These are phyloP conservation scores for Neonothopanus nambi DNA, from an alignment of 1,284 basidiomycete genomes.

Conservation along the genomic window DNA sequence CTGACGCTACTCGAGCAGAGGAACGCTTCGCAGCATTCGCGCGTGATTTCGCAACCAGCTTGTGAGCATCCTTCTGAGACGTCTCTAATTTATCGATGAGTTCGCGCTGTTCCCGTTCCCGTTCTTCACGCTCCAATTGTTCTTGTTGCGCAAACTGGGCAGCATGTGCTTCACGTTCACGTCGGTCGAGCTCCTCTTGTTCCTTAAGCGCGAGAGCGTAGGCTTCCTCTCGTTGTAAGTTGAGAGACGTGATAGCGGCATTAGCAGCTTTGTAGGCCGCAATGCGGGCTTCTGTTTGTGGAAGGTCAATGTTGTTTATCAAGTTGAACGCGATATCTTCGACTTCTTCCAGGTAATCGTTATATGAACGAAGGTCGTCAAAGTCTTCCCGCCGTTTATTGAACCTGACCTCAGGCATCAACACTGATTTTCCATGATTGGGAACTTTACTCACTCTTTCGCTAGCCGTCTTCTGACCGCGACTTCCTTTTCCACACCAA, in stretches of 20 bases:
- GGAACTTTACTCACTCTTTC: constrained; percentile 59
- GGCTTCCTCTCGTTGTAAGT: constrained; percentile 75
- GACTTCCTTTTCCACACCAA: constrained; percentile 96
- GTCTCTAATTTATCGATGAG: constrained; percentile 82
- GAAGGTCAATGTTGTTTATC: constrained; percentile 88
- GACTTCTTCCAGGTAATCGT: constrained; percentile 95
- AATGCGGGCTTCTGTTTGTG: constrained; percentile 84
- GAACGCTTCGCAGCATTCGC: constrained; percentile 61
- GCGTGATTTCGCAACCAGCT: constrained; percentile 70
- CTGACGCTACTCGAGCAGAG: constrained; percentile 51
- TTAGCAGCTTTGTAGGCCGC: constrained; percentile 80
- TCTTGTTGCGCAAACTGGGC: constrained; percentile 67
- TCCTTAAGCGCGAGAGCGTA: constrained; percentile 70
- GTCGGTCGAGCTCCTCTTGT: constrained; percentile 71
- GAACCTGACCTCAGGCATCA: constrained; percentile 55
- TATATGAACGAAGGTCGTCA: constrained; percentile 78
- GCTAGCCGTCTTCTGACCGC: constrained; percentile 84
- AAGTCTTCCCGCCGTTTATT: constrained; percentile 96
- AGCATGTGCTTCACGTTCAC: constrained; percentile 73
- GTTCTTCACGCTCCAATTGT: constrained; percentile 75
- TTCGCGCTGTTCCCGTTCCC: constrained; percentile 71
- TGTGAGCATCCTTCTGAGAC: constrained; percentile 65
- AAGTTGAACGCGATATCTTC: constrained; percentile 98
- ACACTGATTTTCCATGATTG: background rate
- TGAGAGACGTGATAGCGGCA: constrained; percentile 76